Percentiles rank a stretch among this genome's conserved stretches.
These are phyloP conservation scores for Epichloe glyceriae DNA, from an alignment of 2,329 filamentous ascomycete species.

Conservation along the genomic window DNA sequence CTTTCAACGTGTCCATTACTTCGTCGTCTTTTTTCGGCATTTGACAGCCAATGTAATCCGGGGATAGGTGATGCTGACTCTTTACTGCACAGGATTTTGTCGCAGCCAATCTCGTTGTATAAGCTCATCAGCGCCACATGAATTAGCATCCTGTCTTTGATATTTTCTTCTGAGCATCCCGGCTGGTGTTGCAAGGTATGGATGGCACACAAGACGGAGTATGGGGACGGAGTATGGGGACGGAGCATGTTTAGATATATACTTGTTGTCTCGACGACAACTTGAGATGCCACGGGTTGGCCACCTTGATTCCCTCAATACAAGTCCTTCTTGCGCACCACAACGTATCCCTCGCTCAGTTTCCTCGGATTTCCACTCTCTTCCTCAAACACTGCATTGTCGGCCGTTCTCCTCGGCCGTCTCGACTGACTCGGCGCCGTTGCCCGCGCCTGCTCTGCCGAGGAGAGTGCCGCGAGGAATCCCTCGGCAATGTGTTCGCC, in stretches of 20 bases:
- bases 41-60: background rate
- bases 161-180: background rate
- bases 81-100: conserved; percentile 37
- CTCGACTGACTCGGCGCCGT: background rate
- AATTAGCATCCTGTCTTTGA: background rate
- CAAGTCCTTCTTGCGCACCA: conserved; percentile 39
- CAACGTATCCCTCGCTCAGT: conserved; percentile 39
- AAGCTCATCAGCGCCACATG: background rate
- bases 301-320: conserved; percentile 21
- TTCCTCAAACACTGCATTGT: conserved; percentile 31
- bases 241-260: background rate
- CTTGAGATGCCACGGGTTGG: background rate
- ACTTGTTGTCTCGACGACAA: background rate
- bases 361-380: conserved; percentile 33
- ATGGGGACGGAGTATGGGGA: background rate
- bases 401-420: conserved; percentile 20
- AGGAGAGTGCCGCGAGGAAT: conserved; percentile 22
- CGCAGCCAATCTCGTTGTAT: conserved; percentile 34
- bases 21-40: background rate
- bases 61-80: background rate
- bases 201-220: background rate
- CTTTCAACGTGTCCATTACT: too few relatives aligned
- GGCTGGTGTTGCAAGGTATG: background rate
- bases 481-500: conserved; percentile 41
- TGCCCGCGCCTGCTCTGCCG: background rate